Conservation (phyloP, 2,329 filamentous ascomycete genomes). For the Colletotrichum phormii region DNA sequence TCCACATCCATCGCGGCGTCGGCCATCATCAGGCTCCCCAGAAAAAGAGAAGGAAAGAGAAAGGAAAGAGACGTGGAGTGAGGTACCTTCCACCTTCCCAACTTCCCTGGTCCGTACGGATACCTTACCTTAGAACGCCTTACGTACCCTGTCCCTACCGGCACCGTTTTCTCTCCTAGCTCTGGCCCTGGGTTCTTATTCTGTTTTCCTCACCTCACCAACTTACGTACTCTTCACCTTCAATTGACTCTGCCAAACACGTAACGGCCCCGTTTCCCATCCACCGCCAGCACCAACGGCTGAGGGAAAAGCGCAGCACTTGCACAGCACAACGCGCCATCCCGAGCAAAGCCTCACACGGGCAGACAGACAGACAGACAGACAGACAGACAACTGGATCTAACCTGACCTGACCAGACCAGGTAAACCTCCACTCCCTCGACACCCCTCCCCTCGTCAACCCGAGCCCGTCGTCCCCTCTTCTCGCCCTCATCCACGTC, state of each 20-base stretch:
- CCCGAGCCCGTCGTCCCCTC: not conserved
- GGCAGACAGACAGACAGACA: not conserved
- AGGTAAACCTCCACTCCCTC: not conserved
- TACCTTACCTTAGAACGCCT: not conserved
- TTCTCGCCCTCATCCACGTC: not conserved
- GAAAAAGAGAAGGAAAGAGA: not conserved
- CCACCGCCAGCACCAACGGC: conserved; percentile 1
- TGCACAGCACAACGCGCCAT: conserved; percentile 4
- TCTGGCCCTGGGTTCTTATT: not conserved
- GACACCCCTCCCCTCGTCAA: not conserved
- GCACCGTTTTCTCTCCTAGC: not conserved
- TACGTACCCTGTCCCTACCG: not conserved
- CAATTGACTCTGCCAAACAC: not conserved
- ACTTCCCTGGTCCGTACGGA: not conserved
- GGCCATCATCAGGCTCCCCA: not conserved
- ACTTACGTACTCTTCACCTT: conserved; percentile 2
- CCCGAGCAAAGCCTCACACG: conserved; percentile 23
- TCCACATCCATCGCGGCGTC: not conserved
- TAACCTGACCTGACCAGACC: not conserved
- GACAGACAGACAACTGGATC: not conserved
- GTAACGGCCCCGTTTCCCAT: conserved; percentile 3
- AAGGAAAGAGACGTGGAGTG: not conserved
- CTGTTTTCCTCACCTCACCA: not conserved
- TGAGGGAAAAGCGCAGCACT: not conserved
- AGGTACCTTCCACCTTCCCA: not conserved